These are phyloP conservation scores for Penicillium riverlandense DNA, from an alignment of 495 filamentous ascomycete species.

Conservation along the genomic window DNA sequence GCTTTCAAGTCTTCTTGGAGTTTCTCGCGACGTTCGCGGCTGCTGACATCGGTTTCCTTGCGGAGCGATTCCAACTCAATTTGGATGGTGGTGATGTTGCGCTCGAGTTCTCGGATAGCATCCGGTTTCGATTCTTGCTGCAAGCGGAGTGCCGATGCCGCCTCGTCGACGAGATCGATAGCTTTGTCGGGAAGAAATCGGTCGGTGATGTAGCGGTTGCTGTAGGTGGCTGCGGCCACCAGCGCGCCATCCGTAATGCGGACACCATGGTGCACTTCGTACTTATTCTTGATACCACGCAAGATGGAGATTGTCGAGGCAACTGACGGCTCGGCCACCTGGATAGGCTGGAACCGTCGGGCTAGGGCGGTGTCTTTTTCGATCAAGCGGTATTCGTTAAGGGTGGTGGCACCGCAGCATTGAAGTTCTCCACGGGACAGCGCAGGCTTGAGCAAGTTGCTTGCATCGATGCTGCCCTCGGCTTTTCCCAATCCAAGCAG, in stretches of 20 bases:
- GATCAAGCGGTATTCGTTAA: conserved; percentile 85
- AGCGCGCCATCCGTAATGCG: conserved; percentile 88
- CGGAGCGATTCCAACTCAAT: conserved; percentile 94
- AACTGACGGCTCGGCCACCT: conserved; percentile 81
- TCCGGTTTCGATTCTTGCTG: conserved; percentile 98
- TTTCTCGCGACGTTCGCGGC: conserved; percentile 80
- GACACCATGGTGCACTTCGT: conserved; percentile 91
- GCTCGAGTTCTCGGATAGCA: conserved; percentile 81
- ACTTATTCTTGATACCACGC: conserved; percentile 91
- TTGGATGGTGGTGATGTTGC: conserved; percentile 92
- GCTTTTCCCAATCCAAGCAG: conserved; percentile 89
- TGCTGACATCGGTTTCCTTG: conserved; percentile 87
- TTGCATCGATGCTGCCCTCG: conserved; percentile 93
- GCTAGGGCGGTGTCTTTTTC: conserved; percentile 96
- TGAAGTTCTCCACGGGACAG: conserved; percentile 86
- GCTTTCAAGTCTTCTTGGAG: conserved; percentile 66
- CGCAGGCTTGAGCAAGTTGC: conserved; percentile 92
- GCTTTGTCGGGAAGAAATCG: conserved; percentile 95
- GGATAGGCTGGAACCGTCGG: conserved; percentile 86
- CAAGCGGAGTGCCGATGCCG: conserved; percentile 78
- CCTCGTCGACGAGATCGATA: conserved; percentile 95
- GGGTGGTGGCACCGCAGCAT: conserved; percentile 89
- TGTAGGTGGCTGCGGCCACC: conserved; percentile 85
- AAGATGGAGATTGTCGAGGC: conserved; percentile 93
- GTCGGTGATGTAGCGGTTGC: conserved; percentile 94